These are phyloP conservation scores for Penicillium sp. DNA, from an alignment of 2,329 filamentous ascomycete genomes.

Conservation along the genomic window DNA sequence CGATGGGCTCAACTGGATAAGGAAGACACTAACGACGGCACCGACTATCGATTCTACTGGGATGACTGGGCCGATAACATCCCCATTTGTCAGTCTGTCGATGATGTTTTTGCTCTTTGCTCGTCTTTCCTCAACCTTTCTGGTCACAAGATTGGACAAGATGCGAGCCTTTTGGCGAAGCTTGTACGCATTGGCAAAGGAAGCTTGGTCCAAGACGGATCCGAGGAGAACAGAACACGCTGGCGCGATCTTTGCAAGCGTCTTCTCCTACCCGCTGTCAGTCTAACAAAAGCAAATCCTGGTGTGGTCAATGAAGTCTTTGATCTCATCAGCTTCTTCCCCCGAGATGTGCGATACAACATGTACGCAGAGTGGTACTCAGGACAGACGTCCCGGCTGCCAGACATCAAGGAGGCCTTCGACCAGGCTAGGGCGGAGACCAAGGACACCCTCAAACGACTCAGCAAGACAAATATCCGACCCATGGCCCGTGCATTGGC, in stretches of 20 bases:
- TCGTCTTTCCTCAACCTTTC: slow-evolving; percentile 74
- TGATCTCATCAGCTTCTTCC: slow-evolving; percentile 69
- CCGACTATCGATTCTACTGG: slow-evolving; percentile 86
- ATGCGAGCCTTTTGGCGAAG: slow-evolving; percentile 67
- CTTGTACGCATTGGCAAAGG: slow-evolving; percentile 74
- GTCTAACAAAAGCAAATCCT: slow-evolving; percentile 74
- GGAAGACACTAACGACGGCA: slow-evolving; percentile 63
- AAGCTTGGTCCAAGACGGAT: slow-evolving; percentile 62
- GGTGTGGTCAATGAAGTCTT: slow-evolving; percentile 79
- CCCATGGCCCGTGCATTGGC: slow-evolving; percentile 80
- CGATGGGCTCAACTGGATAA: slow-evolving; percentile 79
- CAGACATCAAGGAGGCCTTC: slow-evolving; percentile 71
- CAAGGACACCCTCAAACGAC: slow-evolving; percentile 73
- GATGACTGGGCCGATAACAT: slow-evolving; percentile 94
- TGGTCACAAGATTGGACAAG: slow-evolving; percentile 80
- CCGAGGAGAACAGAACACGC: slow-evolving; percentile 59
- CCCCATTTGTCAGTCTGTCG: slow-evolving; percentile 78
- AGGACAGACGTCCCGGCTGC: slow-evolving; percentile 64
- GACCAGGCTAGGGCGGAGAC: slow-evolving; percentile 69
- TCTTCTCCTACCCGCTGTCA: slow-evolving; percentile 77
- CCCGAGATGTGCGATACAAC: slow-evolving; percentile 66
- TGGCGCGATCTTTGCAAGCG: slow-evolving; percentile 81
- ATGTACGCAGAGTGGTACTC: slow-evolving; percentile 92
- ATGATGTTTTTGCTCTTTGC: slow-evolving; percentile 83
- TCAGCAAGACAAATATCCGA: slow-evolving; percentile 77